These are phyloP conservation scores for Lactarius akahatsu DNA, from an alignment of 768 basidiomycete genomes.

Conservation along the genomic window DNA sequence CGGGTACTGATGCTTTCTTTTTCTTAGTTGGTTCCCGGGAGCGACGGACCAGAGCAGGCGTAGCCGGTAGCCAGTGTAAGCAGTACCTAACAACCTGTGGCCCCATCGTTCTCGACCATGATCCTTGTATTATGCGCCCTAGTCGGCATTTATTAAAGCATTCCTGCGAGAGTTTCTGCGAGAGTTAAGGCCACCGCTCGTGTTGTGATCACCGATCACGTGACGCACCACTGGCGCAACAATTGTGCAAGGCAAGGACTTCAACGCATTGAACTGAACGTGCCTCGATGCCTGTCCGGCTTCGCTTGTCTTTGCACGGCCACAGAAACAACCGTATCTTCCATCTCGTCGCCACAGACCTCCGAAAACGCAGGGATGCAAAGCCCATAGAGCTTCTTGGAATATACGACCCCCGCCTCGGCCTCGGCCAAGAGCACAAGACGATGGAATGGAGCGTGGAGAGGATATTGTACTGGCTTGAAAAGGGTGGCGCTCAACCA, in stretches of 20 bases:
- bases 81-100: not conserved
- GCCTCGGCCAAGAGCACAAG: slow-evolving; percentile 55
- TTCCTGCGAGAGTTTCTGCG: not conserved
- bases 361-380: slow-evolving; percentile 70
- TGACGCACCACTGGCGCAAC: not conserved
- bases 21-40: slow-evolving; percentile 68
- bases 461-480: slow-evolving; percentile 88
- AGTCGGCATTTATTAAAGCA: not conserved
- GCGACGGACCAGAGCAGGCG: slow-evolving; percentile 56
- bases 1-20: not conserved
- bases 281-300: slow-evolving; percentile 75
- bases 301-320: slow-evolving; percentile 85
- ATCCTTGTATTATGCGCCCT: not conserved
- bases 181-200: not conserved
- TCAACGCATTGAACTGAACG: not conserved
- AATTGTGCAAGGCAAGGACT: not conserved
- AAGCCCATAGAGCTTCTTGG: slow-evolving; percentile 88
- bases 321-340: slow-evolving; percentile 70
- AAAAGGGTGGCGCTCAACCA: slow-evolving; percentile 73
- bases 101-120: not conserved
- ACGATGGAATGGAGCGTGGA: slow-evolving; percentile 88
- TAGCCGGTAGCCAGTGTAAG: slow-evolving; percentile 8
- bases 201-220: not conserved
- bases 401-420: slow-evolving; percentile 71
- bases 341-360: slow-evolving; percentile 82